Conservation (phyloP, 495 filamentous ascomycete species). For the Daldinia vernicosa region DNA sequence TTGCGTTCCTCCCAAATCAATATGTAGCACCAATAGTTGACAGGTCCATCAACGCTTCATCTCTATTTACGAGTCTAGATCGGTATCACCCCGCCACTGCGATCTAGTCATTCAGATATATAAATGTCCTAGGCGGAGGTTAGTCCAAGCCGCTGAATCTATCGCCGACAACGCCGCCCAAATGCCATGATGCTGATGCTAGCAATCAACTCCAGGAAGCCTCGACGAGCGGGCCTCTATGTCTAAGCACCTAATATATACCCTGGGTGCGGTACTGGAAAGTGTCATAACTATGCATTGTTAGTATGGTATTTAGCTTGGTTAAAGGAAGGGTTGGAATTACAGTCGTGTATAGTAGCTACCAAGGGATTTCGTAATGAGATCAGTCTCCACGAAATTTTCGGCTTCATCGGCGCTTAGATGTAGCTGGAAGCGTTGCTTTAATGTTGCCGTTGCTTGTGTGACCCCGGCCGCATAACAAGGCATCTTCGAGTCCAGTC, state of each 20-base stretch:
- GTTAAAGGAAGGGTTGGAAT: conserved; percentile 40
- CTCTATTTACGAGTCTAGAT: conserved; percentile 34
- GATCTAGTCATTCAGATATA: conserved; percentile 41
- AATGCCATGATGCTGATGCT: conserved; percentile 46
- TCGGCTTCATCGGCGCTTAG: conserved; percentile 78
- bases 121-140: conserved; percentile 36
- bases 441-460: conserved; percentile 67
- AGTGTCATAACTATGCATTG: conserved; percentile 69
- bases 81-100: conserved; percentile 16
- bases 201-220: conserved; percentile 40
- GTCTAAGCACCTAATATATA: conserved; percentile 65
- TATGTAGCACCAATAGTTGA: not conserved
- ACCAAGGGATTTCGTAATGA: conserved; percentile 74
- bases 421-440: conserved; percentile 75
- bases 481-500: conserved; percentile 76
- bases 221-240: conserved; percentile 17
- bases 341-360: conserved; percentile 81
- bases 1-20: not conserved
- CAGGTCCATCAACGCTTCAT: conserved; percentile 18
- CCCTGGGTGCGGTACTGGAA: conserved; percentile 83
- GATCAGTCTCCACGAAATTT: conserved; percentile 74
- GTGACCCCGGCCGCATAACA: conserved; percentile 72
- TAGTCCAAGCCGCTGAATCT: conserved; percentile 42
- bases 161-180: conserved; percentile 50
- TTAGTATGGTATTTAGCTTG: conserved; percentile 14